Conservation (phyloP, 164 flowering plant genomes). For the Kingdonia uniflora region DNA sequence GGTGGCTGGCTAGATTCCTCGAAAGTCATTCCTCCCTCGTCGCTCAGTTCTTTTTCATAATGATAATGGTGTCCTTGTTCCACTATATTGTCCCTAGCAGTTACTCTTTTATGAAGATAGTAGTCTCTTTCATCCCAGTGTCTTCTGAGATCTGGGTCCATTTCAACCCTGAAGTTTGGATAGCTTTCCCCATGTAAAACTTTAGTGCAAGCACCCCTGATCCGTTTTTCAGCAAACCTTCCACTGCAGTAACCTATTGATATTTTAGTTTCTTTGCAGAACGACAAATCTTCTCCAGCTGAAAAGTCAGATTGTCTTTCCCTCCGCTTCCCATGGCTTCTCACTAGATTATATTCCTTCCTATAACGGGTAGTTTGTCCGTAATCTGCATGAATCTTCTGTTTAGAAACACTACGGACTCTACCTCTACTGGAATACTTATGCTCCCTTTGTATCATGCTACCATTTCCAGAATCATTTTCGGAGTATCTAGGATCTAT, state of each 20-base stretch:
- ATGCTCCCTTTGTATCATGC: slow-evolving; percentile 9
- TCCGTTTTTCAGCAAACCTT: slow-evolving; percentile 13
- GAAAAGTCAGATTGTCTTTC: slow-evolving; percentile 10
- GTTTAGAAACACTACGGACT: slow-evolving; percentile 10
- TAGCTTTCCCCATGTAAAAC: slow-evolving; percentile 11
- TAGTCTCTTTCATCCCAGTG: slow-evolving; percentile 17
- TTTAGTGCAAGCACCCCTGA: slow-evolving; percentile 9
- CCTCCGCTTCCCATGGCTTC: slow-evolving; percentile 12
- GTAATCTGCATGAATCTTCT: slow-evolving; percentile 8
- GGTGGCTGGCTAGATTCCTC: slow-evolving; percentile 16
- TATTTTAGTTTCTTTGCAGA: slow-evolving; percentile 14
- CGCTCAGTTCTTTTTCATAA: slow-evolving; percentile 7
- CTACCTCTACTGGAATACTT: slow-evolving; percentile 8
- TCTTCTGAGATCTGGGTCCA: slow-evolving; percentile 13
- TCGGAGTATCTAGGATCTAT: slow-evolving; percentile 8
- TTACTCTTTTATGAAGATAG: slow-evolving; percentile 13
- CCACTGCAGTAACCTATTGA: slow-evolving; percentile 9
- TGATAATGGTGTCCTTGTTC: slow-evolving; percentile 15
- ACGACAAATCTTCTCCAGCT: slow-evolving; percentile 16
- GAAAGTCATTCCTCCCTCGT: slow-evolving; percentile 1
- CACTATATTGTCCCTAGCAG: slow-evolving; percentile 10
- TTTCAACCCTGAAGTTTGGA: slow-evolving; percentile 14
- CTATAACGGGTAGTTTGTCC: slow-evolving; percentile 12
- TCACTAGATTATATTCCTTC: slow-evolving; percentile 8
- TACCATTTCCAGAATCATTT: slow-evolving; percentile 11